A percentile compares a stretch with the other conserved stretches of the same genome.
Evolutionary conservation across 169 alveolate species (phyloP).

Genomic region (Plasmodium berghei): DNA sequence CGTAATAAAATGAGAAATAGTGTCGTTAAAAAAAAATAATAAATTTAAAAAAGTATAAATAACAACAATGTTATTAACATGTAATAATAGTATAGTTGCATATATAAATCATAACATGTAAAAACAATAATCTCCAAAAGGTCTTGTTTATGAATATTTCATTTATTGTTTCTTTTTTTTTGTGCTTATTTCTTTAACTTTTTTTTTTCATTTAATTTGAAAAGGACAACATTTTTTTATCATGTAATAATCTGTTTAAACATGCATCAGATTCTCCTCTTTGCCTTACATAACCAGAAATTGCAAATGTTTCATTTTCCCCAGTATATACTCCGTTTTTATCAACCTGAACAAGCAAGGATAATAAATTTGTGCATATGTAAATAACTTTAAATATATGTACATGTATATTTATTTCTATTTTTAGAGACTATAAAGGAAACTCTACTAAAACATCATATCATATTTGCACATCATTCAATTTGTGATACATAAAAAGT

Average conservation of each 20-base stretch:
- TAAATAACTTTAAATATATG: neutral
- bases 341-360: slow-evolving; percentile 87
- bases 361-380: neutral
- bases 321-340: slow-evolving; percentile 92
- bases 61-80: too few species aligned
- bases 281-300: slow-evolving; percentile 93
- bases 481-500: neutral
- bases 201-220: slow-evolving; percentile 72
- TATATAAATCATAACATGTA: too few species aligned
- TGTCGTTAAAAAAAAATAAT: neutral
- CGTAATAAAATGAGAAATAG: too few species aligned
- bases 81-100: too few species aligned
- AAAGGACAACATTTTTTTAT: slow-evolving; percentile 90
- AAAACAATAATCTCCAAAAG: too few species aligned
- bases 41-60: neutral
- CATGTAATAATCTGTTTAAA: slow-evolving; percentile 93
- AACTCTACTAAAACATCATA: too few species aligned
- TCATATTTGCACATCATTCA: too few species aligned
- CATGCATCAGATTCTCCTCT: slow-evolving; percentile 95
- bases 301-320: slow-evolving; percentile 89
- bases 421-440: too few species aligned
- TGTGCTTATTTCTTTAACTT: neutral
- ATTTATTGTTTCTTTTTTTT: too few species aligned
- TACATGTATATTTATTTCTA: neutral
- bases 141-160: too few species aligned